phyloP scores from a whole-genome alignment of 2,329 filamentous ascomycete genomes.

The Beauveria pseudobassiana region DNA sequence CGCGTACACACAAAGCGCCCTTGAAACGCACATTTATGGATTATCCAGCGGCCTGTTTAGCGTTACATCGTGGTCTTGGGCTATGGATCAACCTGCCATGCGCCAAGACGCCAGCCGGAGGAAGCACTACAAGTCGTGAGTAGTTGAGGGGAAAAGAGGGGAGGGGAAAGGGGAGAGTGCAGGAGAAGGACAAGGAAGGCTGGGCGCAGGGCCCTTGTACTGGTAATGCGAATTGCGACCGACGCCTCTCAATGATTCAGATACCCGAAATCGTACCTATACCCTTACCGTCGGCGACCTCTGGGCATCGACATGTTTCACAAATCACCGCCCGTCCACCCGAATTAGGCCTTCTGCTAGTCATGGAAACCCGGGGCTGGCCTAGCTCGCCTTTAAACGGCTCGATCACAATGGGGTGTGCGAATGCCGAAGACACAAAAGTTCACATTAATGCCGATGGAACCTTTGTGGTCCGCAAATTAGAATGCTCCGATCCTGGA shows the following conservation, averaged over 20 bases:
- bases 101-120: background rate
- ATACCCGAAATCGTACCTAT: too few relatives aligned
- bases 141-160: background rate
- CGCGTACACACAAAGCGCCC: background rate
- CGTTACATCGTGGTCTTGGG: background rate
- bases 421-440: constrained; percentile 2
- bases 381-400: too few relatives aligned
- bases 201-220: too few relatives aligned
- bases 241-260: too few relatives aligned
- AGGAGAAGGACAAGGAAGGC: too few relatives aligned
- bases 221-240: too few relatives aligned
- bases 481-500: background rate
- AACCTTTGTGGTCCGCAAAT: background rate
- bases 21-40: background rate
- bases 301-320: too few relatives aligned
- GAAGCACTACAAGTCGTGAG: background rate
- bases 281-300: too few relatives aligned
- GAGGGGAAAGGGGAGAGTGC: too few relatives aligned
- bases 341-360: too few relatives aligned
- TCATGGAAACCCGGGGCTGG: too few relatives aligned
- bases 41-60: background rate
- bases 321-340: too few relatives aligned
- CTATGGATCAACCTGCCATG: background rate
- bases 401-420: background rate
- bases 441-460: background rate